phyloP scores from a whole-genome alignment of 2,329 filamentous ascomycete genomes.

The Aspergillus piperis region DNA sequence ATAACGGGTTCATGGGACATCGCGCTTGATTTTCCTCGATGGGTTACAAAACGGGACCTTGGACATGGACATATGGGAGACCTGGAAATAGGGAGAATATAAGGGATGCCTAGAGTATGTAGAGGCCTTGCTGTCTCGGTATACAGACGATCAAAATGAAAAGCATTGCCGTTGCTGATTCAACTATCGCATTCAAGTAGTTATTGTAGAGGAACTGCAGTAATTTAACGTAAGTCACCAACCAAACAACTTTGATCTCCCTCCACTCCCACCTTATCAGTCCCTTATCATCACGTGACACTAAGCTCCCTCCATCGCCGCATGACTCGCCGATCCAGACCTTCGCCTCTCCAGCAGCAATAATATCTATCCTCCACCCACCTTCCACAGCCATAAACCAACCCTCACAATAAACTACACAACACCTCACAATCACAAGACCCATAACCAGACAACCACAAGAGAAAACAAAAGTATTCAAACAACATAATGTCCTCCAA shows the following conservation, averaged over 20 bases:
- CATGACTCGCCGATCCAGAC: background rate
- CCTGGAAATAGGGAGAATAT: slow-evolving; percentile 23
- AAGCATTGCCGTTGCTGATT: slow-evolving; percentile 10
- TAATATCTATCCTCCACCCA: background rate
- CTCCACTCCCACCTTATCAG: background rate
- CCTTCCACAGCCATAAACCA: too few species aligned
- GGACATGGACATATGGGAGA: slow-evolving; percentile 25
- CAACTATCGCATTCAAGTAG: too few species aligned
- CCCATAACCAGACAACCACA: background rate
- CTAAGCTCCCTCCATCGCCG: background rate
- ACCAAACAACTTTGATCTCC: too few species aligned
- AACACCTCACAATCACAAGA: background rate
- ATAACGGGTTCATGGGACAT: slow-evolving; percentile 20
- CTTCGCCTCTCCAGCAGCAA: background rate
- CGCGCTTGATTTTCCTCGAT: slow-evolving; percentile 21
- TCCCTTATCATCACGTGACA: slow-evolving; percentile 3
- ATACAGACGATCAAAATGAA: slow-evolving; percentile 25
- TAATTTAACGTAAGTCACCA: too few species aligned
- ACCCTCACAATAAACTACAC: too few species aligned
- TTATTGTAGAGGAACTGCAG: too few species aligned
- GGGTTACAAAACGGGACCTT: slow-evolving; percentile 26
- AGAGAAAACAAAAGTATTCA: too few species aligned
- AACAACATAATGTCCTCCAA: slow-evolving; percentile 80
- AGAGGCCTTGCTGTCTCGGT: slow-evolving; percentile 19
- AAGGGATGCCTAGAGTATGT: slow-evolving; percentile 23